Percentiles rank a stretch among this genome's conserved stretches.
phyloP scores from a whole-genome alignment of 169 alveolate species.

The Plasmodium yoelii region DNA sequence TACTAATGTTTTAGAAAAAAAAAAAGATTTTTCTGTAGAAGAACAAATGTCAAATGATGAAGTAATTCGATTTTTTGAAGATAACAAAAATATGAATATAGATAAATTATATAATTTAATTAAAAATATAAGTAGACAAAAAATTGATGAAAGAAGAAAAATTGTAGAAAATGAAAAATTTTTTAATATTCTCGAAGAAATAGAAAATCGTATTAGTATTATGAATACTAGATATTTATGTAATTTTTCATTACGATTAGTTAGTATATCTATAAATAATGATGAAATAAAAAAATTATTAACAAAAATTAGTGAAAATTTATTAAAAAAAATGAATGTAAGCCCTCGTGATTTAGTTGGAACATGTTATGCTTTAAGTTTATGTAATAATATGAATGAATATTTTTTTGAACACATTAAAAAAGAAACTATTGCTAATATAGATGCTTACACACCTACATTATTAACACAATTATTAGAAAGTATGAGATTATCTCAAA shows the following conservation, averaged over 20 bases:
- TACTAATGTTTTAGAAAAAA: constrained; percentile 9
- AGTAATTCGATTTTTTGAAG: constrained; percentile 58
- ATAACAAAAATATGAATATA: constrained; percentile 73
- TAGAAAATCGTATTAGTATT: constrained; percentile 65
- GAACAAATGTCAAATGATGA: constrained; percentile 73
- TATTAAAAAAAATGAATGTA: constrained; percentile 70
- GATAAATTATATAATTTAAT: constrained; percentile 70
- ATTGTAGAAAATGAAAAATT: constrained; percentile 69
- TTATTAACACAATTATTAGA: constrained; percentile 75
- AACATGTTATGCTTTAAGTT: constrained; percentile 66
- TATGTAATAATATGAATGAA: constrained; percentile 75
- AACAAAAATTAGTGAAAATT: constrained; percentile 67
- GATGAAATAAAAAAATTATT: constrained; percentile 61
- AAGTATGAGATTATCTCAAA: constrained; percentile 76
- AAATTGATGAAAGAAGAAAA: constrained; percentile 55
- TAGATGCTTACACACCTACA: constrained; percentile 76
- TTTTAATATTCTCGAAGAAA: constrained; percentile 59
- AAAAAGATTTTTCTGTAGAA: constrained; percentile 18
- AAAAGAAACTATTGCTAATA: constrained; percentile 72
- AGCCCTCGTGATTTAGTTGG: constrained; percentile 77
- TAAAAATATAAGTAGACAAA: constrained; percentile 70
- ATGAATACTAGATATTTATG: constrained; percentile 75
- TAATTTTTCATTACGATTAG: constrained; percentile 65
- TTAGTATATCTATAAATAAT: constrained; percentile 66
- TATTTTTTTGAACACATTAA: constrained; percentile 75